phyloP scores from a whole-genome alignment of 2,329 filamentous ascomycete genomes.

The Rhexocercosporidium sp. region DNA sequence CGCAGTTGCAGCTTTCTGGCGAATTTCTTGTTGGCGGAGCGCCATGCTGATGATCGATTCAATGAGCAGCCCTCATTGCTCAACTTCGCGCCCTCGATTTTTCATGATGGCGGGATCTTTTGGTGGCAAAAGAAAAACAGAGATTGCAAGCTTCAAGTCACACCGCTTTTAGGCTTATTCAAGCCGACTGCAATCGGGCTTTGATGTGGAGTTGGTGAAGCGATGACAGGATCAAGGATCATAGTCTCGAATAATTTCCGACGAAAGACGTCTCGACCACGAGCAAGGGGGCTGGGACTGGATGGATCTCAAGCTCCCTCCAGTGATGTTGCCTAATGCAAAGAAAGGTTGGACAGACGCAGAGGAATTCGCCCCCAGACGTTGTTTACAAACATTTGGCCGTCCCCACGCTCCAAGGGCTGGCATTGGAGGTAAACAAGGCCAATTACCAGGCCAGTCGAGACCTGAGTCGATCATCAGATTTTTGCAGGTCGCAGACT shows the following conservation, averaged over 20 bases:
- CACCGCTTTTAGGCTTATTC: conserved; percentile 22
- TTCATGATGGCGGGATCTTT: conserved; percentile 20
- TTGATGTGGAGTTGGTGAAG: conserved; percentile 26
- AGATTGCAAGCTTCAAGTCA: conserved; percentile 33
- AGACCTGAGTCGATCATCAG: conserved; percentile 21
- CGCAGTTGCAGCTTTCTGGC: conserved; percentile 11
- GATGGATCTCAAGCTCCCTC: conserved; percentile 18
- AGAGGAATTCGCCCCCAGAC: conserved; percentile 28
- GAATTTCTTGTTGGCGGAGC: conserved; percentile 14
- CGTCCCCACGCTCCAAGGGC: conserved; percentile 24
- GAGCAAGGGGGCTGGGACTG: conserved; percentile 24
- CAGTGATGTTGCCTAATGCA: conserved; percentile 31
- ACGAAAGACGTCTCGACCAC: conserved; percentile 5
- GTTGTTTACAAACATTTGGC: conserved; percentile 36
- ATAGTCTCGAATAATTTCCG: conserved; percentile 12
- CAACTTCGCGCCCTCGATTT: conserved; percentile 16
- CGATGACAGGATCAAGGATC: conserved; percentile 32
- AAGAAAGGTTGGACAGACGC: conserved; percentile 30
- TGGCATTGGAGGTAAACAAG: conserved; percentile 37
- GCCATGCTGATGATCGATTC: conserved; percentile 18
- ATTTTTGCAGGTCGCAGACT: conserved; percentile 8
- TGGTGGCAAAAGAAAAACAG: conserved; percentile 34
- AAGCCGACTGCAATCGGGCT: conserved; percentile 27
- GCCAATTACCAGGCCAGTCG: conserved; percentile 34
- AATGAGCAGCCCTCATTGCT: conserved; percentile 24